Conservation (phyloP, 805 yeast genomes). For the Cyberlindnera mississippiensis region DNA sequence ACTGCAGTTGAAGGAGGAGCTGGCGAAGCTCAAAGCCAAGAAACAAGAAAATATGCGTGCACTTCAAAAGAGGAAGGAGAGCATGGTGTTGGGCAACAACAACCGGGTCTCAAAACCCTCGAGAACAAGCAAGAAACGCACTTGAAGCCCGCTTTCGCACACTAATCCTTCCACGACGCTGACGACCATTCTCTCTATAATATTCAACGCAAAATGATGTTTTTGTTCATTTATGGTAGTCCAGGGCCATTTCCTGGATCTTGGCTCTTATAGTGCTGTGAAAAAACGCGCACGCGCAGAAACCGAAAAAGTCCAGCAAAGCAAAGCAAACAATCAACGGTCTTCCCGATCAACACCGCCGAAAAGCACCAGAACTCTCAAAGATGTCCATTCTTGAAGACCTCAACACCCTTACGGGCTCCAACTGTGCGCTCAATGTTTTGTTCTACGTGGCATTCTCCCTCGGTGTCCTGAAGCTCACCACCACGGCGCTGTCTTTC, state of each 20-base stretch:
- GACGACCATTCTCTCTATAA: neutral
- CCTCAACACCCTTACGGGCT: neutral
- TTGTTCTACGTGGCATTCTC: slow-evolving; percentile 41
- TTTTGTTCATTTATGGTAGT: too few relatives aligned
- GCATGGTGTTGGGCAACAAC: slow-evolving; percentile 10
- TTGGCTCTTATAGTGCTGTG: too few relatives aligned
- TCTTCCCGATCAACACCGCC: too few relatives aligned
- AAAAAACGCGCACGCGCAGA: too few relatives aligned
- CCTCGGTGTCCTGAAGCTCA: slow-evolving; percentile 61
- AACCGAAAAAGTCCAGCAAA: too few relatives aligned
- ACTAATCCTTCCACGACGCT: neutral
- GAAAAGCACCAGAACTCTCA: neutral
- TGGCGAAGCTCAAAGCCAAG: slow-evolving; percentile 14
- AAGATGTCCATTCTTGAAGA: too few relatives aligned
- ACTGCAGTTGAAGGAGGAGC: slow-evolving; percentile 8
- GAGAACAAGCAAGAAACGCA: neutral
- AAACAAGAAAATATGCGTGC: slow-evolving; percentile 11
- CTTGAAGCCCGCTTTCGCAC: too few relatives aligned
- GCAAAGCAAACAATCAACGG: too few relatives aligned
- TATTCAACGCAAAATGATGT: too few relatives aligned
- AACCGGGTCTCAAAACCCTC: slow-evolving; percentile 7
- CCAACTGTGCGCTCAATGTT: slow-evolving; percentile 5
- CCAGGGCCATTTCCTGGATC: too few relatives aligned
- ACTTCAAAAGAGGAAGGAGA: slow-evolving; percentile 20
- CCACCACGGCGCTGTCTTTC: slow-evolving; percentile 46